These are phyloP conservation scores for Podospora pseudocomata DNA, from an alignment of 495 filamentous ascomycete genomes.

Conservation along the genomic window DNA sequence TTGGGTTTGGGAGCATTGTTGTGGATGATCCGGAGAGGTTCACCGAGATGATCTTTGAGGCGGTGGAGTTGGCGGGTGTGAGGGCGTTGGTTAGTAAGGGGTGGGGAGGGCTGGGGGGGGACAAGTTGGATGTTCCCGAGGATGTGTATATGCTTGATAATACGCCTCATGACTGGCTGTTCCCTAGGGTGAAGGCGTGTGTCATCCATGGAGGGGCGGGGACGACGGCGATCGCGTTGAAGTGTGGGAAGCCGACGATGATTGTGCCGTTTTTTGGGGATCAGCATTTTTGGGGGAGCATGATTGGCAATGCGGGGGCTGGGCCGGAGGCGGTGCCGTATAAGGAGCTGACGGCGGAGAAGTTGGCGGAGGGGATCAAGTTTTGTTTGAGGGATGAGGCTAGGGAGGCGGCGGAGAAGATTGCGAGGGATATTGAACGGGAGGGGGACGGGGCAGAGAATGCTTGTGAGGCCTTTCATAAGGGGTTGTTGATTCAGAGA, in stretches of 20 bases:
- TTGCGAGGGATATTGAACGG: conserved; percentile 57
- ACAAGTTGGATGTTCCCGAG: conserved; percentile 49
- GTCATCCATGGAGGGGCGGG: conserved; percentile 66
- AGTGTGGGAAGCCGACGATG: conserved; percentile 62
- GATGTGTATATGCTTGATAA: conserved; percentile 62
- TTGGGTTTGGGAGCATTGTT: conserved; percentile 67
- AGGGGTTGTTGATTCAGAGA: conserved; percentile 39
- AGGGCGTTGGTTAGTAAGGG: conserved; percentile 63
- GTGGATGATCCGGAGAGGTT: conserved; percentile 63
- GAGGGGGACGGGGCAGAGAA: conserved; percentile 74
- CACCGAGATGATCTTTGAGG: conserved; percentile 60
- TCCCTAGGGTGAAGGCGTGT: conserved; percentile 55
- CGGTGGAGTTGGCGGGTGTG: conserved; percentile 55
- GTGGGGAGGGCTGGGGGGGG: conserved; percentile 62
- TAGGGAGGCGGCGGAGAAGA: conserved; percentile 50
- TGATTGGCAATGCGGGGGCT: conserved; percentile 62
- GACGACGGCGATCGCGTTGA: conserved; percentile 62
- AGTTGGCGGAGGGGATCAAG: conserved; percentile 62
- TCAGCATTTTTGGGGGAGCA: conserved; percentile 79
- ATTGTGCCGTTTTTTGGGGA: conserved; percentile 69
- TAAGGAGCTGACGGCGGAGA: conserved; percentile 60
- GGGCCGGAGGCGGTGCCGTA: conserved; percentile 71
- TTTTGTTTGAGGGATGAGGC: conserved; percentile 61
- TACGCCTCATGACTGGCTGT: conserved; percentile 67
- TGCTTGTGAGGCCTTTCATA: conserved; percentile 68